Conservation (phyloP, 805 yeast genomes). For the Komagataella pastoris region DNA sequence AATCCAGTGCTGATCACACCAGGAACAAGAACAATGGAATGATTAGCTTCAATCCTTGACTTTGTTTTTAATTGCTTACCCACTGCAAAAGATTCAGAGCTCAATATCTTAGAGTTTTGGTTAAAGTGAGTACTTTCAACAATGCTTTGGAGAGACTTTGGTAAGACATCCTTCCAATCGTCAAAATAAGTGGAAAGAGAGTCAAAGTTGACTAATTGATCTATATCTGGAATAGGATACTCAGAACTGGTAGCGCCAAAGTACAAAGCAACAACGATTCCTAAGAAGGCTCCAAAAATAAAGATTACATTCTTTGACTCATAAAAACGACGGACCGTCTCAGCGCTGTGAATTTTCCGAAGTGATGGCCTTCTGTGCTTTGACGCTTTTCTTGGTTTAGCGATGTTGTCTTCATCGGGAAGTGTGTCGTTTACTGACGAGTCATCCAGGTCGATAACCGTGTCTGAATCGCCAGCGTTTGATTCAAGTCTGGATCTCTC, state of each 20-base stretch:
- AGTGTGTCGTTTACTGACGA: not conserved
- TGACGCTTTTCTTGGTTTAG: not conserved
- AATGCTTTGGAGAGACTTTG: conserved; percentile 46
- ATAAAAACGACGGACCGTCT: not conserved
- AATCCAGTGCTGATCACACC: conserved; percentile 94
- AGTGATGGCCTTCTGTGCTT: not conserved
- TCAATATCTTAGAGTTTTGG: conserved; percentile 26
- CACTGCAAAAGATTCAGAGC: conserved; percentile 74
- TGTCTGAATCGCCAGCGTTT: not conserved
- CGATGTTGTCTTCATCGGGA: not conserved
- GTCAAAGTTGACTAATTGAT: conserved; percentile 39
- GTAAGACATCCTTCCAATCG: conserved; percentile 68
- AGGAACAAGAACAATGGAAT: conserved; percentile 87
- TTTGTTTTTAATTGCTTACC: conserved; percentile 51
- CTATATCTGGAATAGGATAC: conserved; percentile 32
- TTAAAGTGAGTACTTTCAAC: conserved; percentile 30
- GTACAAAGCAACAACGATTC: conserved; percentile 50
- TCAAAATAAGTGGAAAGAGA: conserved; percentile 42
- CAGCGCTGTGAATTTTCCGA: not conserved
- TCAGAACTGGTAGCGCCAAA: conserved; percentile 32
- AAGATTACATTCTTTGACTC: conserved; percentile 16
- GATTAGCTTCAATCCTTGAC: conserved; percentile 38
- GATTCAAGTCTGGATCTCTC: not conserved
- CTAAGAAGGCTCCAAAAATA: conserved; percentile 60
- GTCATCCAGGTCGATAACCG: not conserved